Conservation (phyloP, 140 eudicot genomes). For the Flaveria floridana region DNA sequence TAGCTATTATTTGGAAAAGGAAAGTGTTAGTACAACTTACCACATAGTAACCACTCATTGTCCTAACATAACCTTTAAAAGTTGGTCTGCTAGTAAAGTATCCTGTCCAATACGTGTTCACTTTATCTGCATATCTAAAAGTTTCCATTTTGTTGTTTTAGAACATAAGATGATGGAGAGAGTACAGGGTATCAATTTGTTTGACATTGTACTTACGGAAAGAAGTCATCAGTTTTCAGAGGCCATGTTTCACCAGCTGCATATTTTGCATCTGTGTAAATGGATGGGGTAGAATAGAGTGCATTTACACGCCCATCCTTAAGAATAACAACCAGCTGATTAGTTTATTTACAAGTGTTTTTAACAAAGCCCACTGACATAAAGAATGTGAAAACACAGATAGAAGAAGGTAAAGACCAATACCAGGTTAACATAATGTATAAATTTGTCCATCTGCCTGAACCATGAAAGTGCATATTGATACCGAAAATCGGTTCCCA, state of each 20-base stretch:
- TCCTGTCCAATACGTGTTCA: conserved; percentile 95
- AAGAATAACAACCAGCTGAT: conserved; percentile 8
- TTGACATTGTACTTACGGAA: conserved; percentile 57
- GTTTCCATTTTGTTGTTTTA: conserved; percentile 25
- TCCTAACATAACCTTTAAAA: conserved; percentile 84
- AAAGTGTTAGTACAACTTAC: conserved; percentile 41
- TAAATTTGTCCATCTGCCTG: conserved; percentile 95
- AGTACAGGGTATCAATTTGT: neutral
- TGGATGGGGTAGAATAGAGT: conserved; percentile 81
- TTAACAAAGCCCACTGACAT: conserved; percentile 11
- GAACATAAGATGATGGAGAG: conserved; percentile 11
- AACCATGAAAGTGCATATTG: conserved; percentile 97
- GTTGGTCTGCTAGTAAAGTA: conserved; percentile 97
- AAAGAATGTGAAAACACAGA: conserved; percentile 4
- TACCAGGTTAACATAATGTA: conserved; percentile 95
- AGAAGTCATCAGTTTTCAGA: conserved; percentile 78
- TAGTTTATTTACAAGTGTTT: conserved; percentile 4
- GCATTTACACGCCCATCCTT: conserved; percentile 97
- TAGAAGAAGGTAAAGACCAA: conserved; percentile 11
- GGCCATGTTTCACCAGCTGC: conserved; percentile 74
- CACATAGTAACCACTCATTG: conserved; percentile 72
- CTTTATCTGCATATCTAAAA: conserved; percentile 83
- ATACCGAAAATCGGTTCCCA: conserved; percentile 96
- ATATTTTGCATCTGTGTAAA: conserved; percentile 75
- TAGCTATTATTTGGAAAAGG: neutral